Evolutionary conservation across 768 basidiomycete species (phyloP).

Genomic region (Lactifluus rugatus): DNA sequence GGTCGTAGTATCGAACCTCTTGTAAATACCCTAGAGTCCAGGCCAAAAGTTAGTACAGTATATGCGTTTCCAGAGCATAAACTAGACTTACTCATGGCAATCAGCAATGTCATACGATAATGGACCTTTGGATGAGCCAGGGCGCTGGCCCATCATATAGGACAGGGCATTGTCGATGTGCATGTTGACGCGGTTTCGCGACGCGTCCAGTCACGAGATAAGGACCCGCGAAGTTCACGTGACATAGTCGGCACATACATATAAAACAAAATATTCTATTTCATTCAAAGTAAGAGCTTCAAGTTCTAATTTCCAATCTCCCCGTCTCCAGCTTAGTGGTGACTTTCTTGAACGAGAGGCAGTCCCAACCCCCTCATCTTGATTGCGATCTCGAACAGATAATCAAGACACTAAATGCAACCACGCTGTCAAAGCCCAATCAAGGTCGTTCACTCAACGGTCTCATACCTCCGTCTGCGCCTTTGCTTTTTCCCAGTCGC

Average conservation of each 20-base stretch:
- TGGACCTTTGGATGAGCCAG: background rate
- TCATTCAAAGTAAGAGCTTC: no score
- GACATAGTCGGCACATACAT: no score
- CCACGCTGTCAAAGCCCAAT: background rate
- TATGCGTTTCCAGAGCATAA: background rate
- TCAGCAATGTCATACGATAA: background rate
- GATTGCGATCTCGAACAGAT: conserved; percentile 81
- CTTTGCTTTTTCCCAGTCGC: conserved; percentile 83
- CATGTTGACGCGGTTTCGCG: background rate
- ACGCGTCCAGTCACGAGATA: background rate
- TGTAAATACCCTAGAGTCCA: conserved; percentile 4
- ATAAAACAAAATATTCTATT: no score
- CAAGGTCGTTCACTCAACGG: background rate
- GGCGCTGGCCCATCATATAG: background rate
- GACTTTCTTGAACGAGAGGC: conserved; percentile 31
- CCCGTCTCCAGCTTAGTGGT: background rate
- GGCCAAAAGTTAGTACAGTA: background rate
- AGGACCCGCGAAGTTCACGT: no score
- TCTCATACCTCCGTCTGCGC: conserved; percentile 65
- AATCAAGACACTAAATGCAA: conserved; percentile 63
- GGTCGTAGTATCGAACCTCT: background rate
- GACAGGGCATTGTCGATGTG: conserved; percentile 6
- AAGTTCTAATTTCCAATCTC: background rate
- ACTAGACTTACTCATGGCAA: conserved; percentile 4
- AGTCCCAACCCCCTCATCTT: conserved; percentile 66